These are phyloP conservation scores for Chlorella sp. DNA, from an alignment of 139 green algal species.

Conservation along the genomic window DNA sequence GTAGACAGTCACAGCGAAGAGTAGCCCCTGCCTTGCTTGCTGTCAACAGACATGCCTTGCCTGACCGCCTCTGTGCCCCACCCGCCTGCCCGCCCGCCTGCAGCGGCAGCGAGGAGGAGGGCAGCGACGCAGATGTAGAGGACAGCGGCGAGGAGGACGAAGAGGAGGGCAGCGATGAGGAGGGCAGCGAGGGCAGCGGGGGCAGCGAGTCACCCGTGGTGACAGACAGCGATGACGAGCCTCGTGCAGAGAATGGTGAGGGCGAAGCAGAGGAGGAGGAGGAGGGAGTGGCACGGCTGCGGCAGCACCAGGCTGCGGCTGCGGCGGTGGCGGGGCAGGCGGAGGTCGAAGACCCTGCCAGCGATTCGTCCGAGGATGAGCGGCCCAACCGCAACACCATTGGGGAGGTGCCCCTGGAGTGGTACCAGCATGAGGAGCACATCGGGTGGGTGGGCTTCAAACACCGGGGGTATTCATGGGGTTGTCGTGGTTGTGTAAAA, in stretches of 20 bases:
- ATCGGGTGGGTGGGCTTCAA: constrained; percentile 73
- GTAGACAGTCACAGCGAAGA: too few species aligned
- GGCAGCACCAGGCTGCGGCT: neutral
- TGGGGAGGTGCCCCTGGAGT: constrained; percentile 90
- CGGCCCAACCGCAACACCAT: constrained; percentile 87
- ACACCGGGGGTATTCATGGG: too few species aligned
- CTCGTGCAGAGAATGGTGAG: neutral
- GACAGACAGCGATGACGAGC: constrained; percentile 30
- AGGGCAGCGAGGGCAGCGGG: neutral
- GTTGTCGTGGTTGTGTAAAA: too few species aligned
- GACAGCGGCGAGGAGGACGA: neutral
- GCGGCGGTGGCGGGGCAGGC: neutral
- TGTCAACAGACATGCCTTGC: neutral
- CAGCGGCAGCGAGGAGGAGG: constrained; percentile 32
- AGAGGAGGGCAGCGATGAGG: constrained; percentile 11
- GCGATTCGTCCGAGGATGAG: constrained; percentile 96
- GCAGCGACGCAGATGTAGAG: constrained; percentile 23
- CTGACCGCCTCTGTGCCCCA: too few species aligned
- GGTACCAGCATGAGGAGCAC: constrained; percentile 97
- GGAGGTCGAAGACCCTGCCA: constrained; percentile 51
- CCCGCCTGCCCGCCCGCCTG: neutral
- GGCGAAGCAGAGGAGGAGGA: neutral
- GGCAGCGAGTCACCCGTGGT: neutral
- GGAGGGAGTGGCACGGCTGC: neutral
- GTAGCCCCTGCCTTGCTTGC: neutral